Percentiles rank a stretch among this genome's conserved stretches.
Evolutionary conservation across 2,329 filamentous ascomycete species (phyloP).

Genomic region (Phaeosphaeriaceae sp.): DNA sequence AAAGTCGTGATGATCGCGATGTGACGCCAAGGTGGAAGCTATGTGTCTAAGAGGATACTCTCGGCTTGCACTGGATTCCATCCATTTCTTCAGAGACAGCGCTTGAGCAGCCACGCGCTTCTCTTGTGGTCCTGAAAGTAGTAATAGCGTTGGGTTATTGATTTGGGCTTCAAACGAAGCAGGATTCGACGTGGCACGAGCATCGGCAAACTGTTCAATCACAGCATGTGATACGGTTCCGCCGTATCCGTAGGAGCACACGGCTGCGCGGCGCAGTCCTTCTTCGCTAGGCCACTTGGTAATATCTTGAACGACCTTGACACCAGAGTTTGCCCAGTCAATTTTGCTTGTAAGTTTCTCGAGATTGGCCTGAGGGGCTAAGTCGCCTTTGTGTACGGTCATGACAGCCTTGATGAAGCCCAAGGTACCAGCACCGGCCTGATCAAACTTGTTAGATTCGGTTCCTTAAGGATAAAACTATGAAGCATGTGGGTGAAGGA

Average conservation of each 20-base stretch:
- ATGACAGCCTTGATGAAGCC: slow-evolving; percentile 37
- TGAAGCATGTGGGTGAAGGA: too few species aligned
- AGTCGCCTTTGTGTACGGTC: slow-evolving; percentile 35
- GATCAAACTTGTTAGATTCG: background rate
- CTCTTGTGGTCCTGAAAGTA: slow-evolving; percentile 7
- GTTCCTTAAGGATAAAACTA: background rate
- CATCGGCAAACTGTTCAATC: slow-evolving; percentile 9
- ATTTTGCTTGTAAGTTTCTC: slow-evolving; percentile 22
- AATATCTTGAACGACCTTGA: slow-evolving; percentile 19
- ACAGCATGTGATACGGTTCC: slow-evolving; percentile 20
- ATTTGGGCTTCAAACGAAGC: slow-evolving; percentile 1
- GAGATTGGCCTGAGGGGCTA: slow-evolving; percentile 34
- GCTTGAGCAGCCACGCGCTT: slow-evolving; percentile 9
- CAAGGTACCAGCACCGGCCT: slow-evolving; percentile 15
- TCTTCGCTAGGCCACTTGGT: slow-evolving; percentile 16
- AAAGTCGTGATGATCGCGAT: slow-evolving; percentile 12
- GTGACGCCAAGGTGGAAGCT: slow-evolving; percentile 16
- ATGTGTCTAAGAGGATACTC: slow-evolving; percentile 10
- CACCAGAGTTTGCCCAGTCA: slow-evolving; percentile 13
- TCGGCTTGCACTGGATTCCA: slow-evolving; percentile 6
- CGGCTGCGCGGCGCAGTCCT: slow-evolving; percentile 11
- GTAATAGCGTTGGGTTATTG: slow-evolving; percentile 2
- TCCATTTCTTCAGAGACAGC: slow-evolving; percentile 5
- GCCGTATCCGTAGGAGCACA: slow-evolving; percentile 28
- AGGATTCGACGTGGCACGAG: background rate